Conservation (phyloP, 768 basidiomycete species). For the Xanthoconium purpureum region DNA sequence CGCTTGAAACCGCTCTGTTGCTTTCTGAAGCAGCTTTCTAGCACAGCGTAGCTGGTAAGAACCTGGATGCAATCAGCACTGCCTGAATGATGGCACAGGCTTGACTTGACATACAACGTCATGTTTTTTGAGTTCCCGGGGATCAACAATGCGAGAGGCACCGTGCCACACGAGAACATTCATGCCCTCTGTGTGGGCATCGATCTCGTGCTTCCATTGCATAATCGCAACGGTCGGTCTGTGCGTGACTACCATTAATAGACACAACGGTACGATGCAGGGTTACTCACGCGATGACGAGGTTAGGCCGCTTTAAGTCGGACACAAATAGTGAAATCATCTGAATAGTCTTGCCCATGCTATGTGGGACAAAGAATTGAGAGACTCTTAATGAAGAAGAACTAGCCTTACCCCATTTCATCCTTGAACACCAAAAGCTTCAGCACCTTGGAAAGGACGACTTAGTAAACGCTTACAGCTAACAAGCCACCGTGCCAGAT, state of each 20-base stretch:
- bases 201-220: conserved; percentile 95
- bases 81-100: background rate
- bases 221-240: conserved; percentile 55
- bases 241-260: background rate
- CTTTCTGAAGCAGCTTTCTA: conserved; percentile 91
- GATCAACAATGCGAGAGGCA: conserved; percentile 60
- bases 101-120: conserved; percentile 65
- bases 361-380: conserved; percentile 27
- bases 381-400: background rate
- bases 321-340: conserved; percentile 87
- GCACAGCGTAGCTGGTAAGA: conserved; percentile 81
- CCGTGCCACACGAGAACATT: conserved; percentile 95
- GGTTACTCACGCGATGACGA: conserved; percentile 82
- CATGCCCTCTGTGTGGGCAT: conserved; percentile 76
- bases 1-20: conserved; percentile 91
- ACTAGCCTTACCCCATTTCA: conserved; percentile 76
- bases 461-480: conserved; percentile 52
- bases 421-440: conserved; percentile 45
- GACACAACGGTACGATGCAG: background rate
- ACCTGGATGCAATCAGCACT: conserved; percentile 44
- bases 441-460: background rate
- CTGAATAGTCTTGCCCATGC: conserved; percentile 96
- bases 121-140: conserved; percentile 70
- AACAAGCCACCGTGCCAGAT: conserved; percentile 91
- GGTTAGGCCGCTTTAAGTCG: conserved; percentile 74